A percentile compares a stretch with the other conserved stretches of the same genome.
These are phyloP conservation scores for Fusarium fujikuroi DNA, from an alignment of 2,329 filamentous ascomycete species.

Conservation along the genomic window DNA sequence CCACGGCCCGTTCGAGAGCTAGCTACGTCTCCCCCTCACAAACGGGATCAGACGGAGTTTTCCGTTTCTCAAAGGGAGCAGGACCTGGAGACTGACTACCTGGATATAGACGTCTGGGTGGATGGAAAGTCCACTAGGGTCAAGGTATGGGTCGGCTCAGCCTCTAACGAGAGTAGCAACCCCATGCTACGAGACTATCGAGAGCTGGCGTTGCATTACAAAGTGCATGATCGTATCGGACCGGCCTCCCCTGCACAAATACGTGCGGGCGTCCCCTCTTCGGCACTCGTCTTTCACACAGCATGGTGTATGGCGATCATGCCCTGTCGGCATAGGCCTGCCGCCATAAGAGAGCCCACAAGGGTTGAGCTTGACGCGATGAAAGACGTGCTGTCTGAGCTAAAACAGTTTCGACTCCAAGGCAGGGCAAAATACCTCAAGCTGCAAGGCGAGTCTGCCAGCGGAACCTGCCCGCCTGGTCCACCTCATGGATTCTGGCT, in stretches of 20 bases:
- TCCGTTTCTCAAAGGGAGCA: neutral
- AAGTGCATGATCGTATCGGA: conserved; percentile 52
- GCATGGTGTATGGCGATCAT: conserved; percentile 64
- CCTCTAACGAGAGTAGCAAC: conserved; percentile 46
- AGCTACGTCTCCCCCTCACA: neutral
- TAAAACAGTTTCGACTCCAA: conserved; percentile 53
- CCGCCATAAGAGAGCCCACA: conserved; percentile 43
- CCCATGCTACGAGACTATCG: conserved; percentile 61
- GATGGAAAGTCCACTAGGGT: conserved; percentile 42
- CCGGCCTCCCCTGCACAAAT: conserved; percentile 62
- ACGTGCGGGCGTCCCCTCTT: conserved; percentile 59
- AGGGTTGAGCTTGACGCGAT: conserved; percentile 50
- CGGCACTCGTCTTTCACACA: conserved; percentile 58
- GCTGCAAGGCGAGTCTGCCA: conserved; percentile 16
- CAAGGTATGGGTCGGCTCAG: conserved; percentile 60
- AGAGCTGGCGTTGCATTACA: conserved; percentile 52
- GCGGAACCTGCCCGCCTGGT: conserved; percentile 24
- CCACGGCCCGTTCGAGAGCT: conserved; percentile 12
- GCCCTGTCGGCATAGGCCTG: conserved; percentile 38
- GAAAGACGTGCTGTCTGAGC: conserved; percentile 55
- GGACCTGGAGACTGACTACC: conserved; percentile 34
- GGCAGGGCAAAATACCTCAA: conserved; percentile 46
- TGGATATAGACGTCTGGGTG: conserved; percentile 41
- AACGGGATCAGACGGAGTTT: conserved; percentile 11
- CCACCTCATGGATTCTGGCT: conserved; percentile 52